These are phyloP conservation scores for Colletotrichum orchidophilum DNA, from an alignment of 2,329 filamentous ascomycete genomes.

Conservation along the genomic window DNA sequence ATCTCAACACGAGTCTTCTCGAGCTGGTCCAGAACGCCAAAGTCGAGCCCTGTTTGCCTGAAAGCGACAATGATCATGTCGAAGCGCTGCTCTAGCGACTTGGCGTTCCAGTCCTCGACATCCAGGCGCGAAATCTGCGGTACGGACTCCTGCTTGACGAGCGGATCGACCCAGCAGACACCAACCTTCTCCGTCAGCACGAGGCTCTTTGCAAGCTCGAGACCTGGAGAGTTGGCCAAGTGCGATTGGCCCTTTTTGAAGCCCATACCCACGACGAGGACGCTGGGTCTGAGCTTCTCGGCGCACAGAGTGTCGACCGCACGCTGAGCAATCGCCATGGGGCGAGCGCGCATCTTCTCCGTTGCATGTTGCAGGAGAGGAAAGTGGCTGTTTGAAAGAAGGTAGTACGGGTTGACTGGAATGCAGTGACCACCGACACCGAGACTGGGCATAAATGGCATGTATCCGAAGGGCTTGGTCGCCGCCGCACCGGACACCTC, in stretches of 20 bases:
- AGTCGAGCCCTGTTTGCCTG: constrained; percentile 53
- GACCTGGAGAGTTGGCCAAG: constrained; percentile 57
- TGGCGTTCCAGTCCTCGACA: constrained; percentile 49
- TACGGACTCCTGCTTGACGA: constrained; percentile 53
- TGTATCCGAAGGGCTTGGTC: constrained; percentile 64
- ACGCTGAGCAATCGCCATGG: constrained; percentile 48
- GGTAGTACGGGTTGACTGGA: constrained; percentile 63
- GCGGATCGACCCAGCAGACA: constrained; percentile 55
- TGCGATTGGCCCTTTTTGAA: constrained; percentile 61
- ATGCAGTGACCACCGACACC: constrained; percentile 67
- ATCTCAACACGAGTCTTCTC: constrained; percentile 47
- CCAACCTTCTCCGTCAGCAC: constrained; percentile 47
- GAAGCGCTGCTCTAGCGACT: constrained; percentile 48
- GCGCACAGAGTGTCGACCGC: constrained; percentile 44
- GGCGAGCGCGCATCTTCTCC: constrained; percentile 54
- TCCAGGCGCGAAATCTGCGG: constrained; percentile 49
- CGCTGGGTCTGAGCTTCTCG: constrained; percentile 37
- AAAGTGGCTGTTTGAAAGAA: constrained; percentile 57
- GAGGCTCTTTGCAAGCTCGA: constrained; percentile 51
- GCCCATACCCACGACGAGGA: constrained; percentile 58
- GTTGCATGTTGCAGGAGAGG: constrained; percentile 56
- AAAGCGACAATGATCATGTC: constrained; percentile 55
- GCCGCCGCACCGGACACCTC: constrained; percentile 60
- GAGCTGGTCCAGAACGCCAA: constrained; percentile 47
- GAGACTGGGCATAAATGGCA: constrained; percentile 55